Evolutionary conservation across 805 yeast genomes (phyloP).

Genomic region (Metschnikowia gelsemii): DNA sequence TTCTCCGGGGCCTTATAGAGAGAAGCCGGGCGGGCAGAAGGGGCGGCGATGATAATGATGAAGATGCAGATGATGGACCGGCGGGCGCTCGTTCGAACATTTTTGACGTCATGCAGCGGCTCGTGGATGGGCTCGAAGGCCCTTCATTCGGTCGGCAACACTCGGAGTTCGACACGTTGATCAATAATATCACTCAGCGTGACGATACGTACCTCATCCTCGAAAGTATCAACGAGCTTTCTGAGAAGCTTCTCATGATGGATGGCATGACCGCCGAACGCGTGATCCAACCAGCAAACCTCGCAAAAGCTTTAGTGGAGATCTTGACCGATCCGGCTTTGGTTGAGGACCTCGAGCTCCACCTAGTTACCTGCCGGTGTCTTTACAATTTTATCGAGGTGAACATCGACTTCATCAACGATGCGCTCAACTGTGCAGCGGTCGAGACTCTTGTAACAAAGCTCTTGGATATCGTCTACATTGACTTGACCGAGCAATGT

Average conservation of each 20-base stretch:
- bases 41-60: background rate
- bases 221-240: slow-evolving; percentile 64
- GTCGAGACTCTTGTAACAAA: slow-evolving; percentile 65
- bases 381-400: slow-evolving; percentile 78
- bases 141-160: slow-evolving; percentile 15
- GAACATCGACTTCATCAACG: slow-evolving; percentile 59
- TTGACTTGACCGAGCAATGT: slow-evolving; percentile 91
- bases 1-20: slow-evolving; percentile 15
- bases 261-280: slow-evolving; percentile 62
- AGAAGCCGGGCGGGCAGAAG: slow-evolving; percentile 5
- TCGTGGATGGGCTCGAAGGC: slow-evolving; percentile 33
- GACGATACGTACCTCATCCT: slow-evolving; percentile 61
- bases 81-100: slow-evolving; percentile 25
- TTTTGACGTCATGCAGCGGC: slow-evolving; percentile 34
- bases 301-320: slow-evolving; percentile 54
- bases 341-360: slow-evolving; percentile 72
- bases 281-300: slow-evolving; percentile 55
- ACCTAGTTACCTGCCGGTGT: slow-evolving; percentile 79
- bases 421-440: slow-evolving; percentile 63
- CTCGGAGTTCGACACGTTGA: slow-evolving; percentile 34
- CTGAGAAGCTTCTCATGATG: slow-evolving; percentile 67
- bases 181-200: slow-evolving; percentile 39
- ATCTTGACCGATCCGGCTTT: slow-evolving; percentile 58
- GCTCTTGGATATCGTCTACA: slow-evolving; percentile 71
- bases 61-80: no score